These are phyloP conservation scores for Lepiota venenata DNA, from an alignment of 768 basidiomycete species.

Conservation along the genomic window DNA sequence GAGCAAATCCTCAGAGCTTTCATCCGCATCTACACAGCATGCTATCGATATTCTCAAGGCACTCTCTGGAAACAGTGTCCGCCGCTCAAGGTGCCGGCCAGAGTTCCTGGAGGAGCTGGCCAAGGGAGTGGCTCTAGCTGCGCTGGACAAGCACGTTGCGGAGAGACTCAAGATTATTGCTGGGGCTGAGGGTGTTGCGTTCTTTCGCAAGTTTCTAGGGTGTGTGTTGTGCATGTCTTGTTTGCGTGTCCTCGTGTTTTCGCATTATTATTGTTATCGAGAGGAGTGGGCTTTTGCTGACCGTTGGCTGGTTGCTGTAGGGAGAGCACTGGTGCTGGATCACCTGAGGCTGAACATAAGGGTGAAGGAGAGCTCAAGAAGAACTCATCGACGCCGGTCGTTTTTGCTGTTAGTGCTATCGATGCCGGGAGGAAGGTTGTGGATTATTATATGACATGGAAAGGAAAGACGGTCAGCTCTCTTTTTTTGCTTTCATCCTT, in stretches of 20 bases:
- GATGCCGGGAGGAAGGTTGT: constrained; percentile 37
- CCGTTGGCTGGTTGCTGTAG: not conserved
- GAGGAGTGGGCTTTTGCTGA: not conserved
- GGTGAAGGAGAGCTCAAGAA: constrained; percentile 5
- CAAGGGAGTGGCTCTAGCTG: constrained; percentile 24
- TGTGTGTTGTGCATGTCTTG: constrained; percentile 20
- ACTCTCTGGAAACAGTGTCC: constrained; percentile 34
- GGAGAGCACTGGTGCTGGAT: constrained; percentile 1
- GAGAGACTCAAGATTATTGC: constrained; percentile 38
- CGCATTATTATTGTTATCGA: not conserved
- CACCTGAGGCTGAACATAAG: not conserved
- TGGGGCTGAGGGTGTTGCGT: constrained; percentile 37
- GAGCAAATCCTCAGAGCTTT: not conserved
- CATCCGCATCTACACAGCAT: constrained; percentile 7
- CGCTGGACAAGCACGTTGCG: constrained; percentile 26
- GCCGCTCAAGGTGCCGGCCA: constrained; percentile 39
- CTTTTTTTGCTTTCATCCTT: constrained; percentile 1
- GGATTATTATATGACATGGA: constrained; percentile 52
- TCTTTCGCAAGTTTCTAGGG: constrained; percentile 40
- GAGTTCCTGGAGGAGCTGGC: constrained; percentile 43
- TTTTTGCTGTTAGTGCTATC: constrained; percentile 42
- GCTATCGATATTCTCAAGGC: constrained; percentile 25
- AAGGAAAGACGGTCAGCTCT: constrained; percentile 34
- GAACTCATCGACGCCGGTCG: constrained; percentile 29
- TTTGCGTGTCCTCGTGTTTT: not conserved